Conservation (phyloP, 768 basidiomycete species). For the Trametes sanguinea region DNA sequence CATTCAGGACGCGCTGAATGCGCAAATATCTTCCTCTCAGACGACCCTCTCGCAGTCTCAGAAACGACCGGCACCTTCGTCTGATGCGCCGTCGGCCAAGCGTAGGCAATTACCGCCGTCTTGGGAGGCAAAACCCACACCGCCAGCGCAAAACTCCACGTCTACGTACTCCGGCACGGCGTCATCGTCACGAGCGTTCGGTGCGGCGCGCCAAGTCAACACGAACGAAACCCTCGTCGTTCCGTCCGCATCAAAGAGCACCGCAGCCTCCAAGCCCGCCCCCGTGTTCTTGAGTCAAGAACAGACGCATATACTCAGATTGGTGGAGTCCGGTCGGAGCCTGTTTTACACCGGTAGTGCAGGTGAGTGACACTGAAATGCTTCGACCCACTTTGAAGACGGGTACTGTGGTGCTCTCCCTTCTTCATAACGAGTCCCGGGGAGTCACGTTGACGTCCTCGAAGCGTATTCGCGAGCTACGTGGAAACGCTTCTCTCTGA, state of each 20-base stretch:
- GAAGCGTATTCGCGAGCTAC: too few species aligned
- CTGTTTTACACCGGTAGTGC: conserved; percentile 98
- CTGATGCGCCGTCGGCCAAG: conserved; percentile 40
- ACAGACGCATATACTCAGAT: conserved; percentile 78
- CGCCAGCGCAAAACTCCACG: background rate
- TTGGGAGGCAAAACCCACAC: conserved; percentile 41
- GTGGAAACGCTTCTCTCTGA: too few species aligned
- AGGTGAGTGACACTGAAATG: conserved; percentile 51
- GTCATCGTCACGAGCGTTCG: conserved; percentile 6
- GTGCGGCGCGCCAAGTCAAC: conserved; percentile 6
- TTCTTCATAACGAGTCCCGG: too few species aligned
- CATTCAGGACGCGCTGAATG: conserved; percentile 58
- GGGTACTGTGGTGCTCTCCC: too few species aligned
- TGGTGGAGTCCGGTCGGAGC: conserved; percentile 73
- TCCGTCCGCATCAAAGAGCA: conserved; percentile 31
- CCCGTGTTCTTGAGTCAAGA: conserved; percentile 76
- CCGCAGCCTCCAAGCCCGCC: conserved; percentile 31
- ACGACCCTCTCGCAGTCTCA: conserved; percentile 25
- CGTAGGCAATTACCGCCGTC: conserved; percentile 58
- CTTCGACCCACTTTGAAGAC: too few species aligned
- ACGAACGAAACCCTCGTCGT: conserved; percentile 17
- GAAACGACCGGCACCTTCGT: conserved; percentile 35
- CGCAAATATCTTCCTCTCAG: conserved; percentile 26
- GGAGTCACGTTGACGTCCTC: too few species aligned
- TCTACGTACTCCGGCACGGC: conserved; percentile 12